These are phyloP conservation scores for Bocquillonia castaneifolia DNA, from an alignment of 441 rosid genomes.

Conservation along the genomic window DNA sequence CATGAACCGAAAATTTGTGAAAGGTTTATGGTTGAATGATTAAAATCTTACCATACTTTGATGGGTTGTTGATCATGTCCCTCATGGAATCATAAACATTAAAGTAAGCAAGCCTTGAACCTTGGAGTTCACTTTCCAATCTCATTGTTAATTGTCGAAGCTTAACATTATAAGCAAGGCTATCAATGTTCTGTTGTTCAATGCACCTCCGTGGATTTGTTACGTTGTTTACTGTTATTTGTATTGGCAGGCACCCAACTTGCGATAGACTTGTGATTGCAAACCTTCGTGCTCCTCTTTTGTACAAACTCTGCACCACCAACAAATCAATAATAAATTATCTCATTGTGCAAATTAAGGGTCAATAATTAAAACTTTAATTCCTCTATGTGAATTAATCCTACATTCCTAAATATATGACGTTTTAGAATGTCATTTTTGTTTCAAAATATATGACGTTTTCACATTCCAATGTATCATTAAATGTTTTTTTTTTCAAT, in stretches of 20 bases:
- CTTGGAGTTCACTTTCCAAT: not conserved
- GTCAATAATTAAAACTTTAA: too few species aligned
- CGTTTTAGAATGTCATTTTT: too few species aligned
- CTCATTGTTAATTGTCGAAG: not conserved
- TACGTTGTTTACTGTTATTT: constrained; percentile 26
- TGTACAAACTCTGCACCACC: constrained; percentile 29
- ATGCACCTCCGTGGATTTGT: not conserved
- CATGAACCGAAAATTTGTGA: too few species aligned
- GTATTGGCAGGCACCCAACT: constrained; percentile 47
- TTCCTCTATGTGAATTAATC: too few species aligned
- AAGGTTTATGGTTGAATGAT: not conserved
- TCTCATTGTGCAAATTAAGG: too few species aligned
- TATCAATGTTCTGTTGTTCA: not conserved
- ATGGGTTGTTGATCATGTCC: not conserved
- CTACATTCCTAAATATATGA: too few species aligned
- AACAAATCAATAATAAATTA: too few species aligned
- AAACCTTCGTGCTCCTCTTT: constrained; percentile 36
- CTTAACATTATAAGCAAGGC: not conserved
- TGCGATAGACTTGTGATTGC: constrained; percentile 41
- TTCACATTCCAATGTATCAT: too few species aligned
- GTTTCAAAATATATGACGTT: too few species aligned
- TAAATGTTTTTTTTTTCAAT: too few species aligned
- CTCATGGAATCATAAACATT: not conserved
- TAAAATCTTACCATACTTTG: not conserved
- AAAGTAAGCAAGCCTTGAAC: not conserved